Conservation (phyloP, 768 basidiomycete species). For the Lactifluus pinguis region DNA sequence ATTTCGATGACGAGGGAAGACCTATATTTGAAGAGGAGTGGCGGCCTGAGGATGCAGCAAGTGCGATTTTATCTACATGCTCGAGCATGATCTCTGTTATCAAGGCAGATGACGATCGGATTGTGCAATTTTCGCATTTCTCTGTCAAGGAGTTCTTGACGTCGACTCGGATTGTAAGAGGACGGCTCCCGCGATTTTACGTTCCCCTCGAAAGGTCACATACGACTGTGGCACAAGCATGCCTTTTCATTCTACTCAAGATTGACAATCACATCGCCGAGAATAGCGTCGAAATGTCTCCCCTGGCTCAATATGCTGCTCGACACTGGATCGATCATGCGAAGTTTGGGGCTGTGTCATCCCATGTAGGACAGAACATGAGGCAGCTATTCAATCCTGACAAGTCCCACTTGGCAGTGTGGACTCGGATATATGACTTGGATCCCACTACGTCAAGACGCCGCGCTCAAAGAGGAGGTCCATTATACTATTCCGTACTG, state of each 20-base stretch:
- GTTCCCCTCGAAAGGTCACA: neutral
- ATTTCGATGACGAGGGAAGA: neutral
- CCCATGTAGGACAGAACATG: neutral
- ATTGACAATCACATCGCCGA: neutral
- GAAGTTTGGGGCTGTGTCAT: neutral
- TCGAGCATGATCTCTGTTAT: neutral
- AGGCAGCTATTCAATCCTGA: neutral
- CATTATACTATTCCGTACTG: neutral
- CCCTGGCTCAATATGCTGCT: neutral
- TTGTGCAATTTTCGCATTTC: conserved; percentile 3
- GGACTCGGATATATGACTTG: neutral
- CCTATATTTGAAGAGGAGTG: neutral
- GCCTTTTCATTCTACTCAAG: neutral
- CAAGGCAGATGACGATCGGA: neutral
- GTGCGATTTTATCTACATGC: neutral
- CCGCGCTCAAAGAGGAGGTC: neutral
- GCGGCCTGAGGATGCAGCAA: neutral
- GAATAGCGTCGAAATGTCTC: neutral
- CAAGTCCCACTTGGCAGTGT: neutral
- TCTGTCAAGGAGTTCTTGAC: neutral
- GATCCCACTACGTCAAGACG: no score
- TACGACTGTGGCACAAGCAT: neutral
- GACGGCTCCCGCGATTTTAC: neutral
- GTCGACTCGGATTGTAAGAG: neutral
- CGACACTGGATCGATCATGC: neutral